Conservation (phyloP, 2,329 filamentous ascomycete genomes). For the Laburnicola sp. region DNA sequence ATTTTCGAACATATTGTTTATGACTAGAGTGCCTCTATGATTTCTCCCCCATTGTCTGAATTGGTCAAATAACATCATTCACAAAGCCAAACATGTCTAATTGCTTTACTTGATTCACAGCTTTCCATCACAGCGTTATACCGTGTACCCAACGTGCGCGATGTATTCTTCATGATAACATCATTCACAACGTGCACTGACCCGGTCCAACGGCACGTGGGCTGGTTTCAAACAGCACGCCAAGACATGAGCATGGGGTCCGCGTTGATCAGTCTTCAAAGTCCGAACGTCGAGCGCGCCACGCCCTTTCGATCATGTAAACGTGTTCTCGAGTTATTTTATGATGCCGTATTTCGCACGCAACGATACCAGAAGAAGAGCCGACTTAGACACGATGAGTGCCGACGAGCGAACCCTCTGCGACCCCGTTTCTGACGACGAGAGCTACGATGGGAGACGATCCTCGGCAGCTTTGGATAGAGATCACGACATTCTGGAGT, state of each 20-base stretch:
- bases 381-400: constrained; percentile 27
- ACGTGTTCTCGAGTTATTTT: not conserved
- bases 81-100: not conserved
- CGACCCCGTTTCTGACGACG: constrained; percentile 37
- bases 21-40: not conserved
- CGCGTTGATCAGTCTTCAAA: not conserved
- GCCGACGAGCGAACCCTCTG: constrained; percentile 38
- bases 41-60: too few species aligned
- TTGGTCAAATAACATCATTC: not conserved
- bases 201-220: too few species aligned
- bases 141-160: not conserved
- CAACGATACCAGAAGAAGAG: constrained; percentile 16
- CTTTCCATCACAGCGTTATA: too few species aligned
- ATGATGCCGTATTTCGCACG: constrained; percentile 28
- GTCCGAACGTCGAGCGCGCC: not conserved
- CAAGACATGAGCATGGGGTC: not conserved
- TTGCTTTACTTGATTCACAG: not conserved
- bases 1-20: not conserved
- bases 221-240: not conserved
- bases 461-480: constrained; percentile 41
- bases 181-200: too few species aligned
- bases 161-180: too few species aligned
- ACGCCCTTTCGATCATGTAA: constrained; percentile 18
- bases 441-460: constrained; percentile 36
- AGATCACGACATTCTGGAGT: constrained; percentile 49